These are phyloP conservation scores for Colletotrichum sp. DNA, from an alignment of 2,329 filamentous ascomycete species.

Conservation along the genomic window DNA sequence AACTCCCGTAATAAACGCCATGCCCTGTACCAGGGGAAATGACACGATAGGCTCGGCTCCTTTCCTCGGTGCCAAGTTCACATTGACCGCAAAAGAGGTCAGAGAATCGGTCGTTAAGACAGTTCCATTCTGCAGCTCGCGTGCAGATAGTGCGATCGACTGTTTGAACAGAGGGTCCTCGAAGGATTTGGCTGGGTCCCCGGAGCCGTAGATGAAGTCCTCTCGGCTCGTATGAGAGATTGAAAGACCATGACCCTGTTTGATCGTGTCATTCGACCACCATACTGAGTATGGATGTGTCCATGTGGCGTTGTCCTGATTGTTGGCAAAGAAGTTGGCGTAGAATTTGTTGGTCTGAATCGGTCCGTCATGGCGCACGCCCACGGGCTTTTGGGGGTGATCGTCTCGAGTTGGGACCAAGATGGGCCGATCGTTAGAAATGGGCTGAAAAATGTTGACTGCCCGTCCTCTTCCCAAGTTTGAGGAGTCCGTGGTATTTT, in stretches of 20 bases:
- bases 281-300: slow-evolving; percentile 70
- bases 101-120: slow-evolving; percentile 48
- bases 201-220: slow-evolving; percentile 65
- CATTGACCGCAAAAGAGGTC: slow-evolving; percentile 60
- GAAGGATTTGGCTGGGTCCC: slow-evolving; percentile 65
- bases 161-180: slow-evolving; percentile 50
- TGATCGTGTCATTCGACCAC: slow-evolving; percentile 58
- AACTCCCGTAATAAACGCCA: slow-evolving; percentile 76
- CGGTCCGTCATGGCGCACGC: slow-evolving; percentile 33
- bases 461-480: not conserved
- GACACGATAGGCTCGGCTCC: slow-evolving; percentile 59
- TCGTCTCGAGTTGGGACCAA: not conserved
- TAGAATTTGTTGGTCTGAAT: slow-evolving; percentile 75
- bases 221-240: slow-evolving; percentile 69
- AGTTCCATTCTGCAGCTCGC: slow-evolving; percentile 65
- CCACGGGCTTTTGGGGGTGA: slow-evolving; percentile 11
- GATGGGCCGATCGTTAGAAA: slow-evolving; percentile 1
- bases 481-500: not conserved
- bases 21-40: slow-evolving; percentile 79
- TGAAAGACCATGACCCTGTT: slow-evolving; percentile 63
- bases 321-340: slow-evolving; percentile 72
- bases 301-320: slow-evolving; percentile 67
- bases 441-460: not conserved
- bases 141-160: slow-evolving; percentile 74
- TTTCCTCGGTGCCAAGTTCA: slow-evolving; percentile 58